phyloP scores from a whole-genome alignment of 768 basidiomycete genomes.

The Polyporus arcularius region DNA sequence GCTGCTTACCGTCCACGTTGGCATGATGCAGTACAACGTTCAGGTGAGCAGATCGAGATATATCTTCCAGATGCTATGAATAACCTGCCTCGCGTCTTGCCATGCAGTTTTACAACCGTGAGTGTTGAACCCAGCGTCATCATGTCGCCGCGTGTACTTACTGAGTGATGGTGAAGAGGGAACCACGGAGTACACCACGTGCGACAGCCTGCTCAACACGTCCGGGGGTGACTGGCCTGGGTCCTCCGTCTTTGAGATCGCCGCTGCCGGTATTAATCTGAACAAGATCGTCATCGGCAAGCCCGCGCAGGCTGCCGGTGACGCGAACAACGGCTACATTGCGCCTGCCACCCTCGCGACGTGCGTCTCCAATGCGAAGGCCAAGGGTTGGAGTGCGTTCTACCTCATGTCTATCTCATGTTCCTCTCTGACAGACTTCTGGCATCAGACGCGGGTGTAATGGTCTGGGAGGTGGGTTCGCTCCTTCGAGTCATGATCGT shows the following conservation, averaged over 20 bases:
- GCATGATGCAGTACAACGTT: slow-evolving; percentile 24
- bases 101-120: slow-evolving; percentile 45
- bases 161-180: slow-evolving; percentile 32
- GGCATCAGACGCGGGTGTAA: slow-evolving; percentile 36
- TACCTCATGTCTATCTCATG: neutral
- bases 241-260: slow-evolving; percentile 52
- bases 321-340: slow-evolving; percentile 56
- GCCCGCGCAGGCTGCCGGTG: slow-evolving; percentile 46
- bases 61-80: neutral
- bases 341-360: slow-evolving; percentile 51
- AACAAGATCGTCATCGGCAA: slow-evolving; percentile 79
- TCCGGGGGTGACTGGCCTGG: slow-evolving; percentile 44
- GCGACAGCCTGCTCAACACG: slow-evolving; percentile 37
- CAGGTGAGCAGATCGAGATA: slow-evolving; percentile 18
- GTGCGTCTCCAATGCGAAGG: slow-evolving; percentile 60
- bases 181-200: slow-evolving; percentile 39
- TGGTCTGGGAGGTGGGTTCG: slow-evolving; percentile 38
- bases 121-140: slow-evolving; percentile 10
- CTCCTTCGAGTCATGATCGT: neutral
- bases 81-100: neutral
- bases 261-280: slow-evolving; percentile 54
- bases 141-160: neutral
- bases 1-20: neutral
- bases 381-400: slow-evolving; percentile 64
- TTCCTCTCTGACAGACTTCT: slow-evolving; percentile 1